Base-by-base conservation (phyloP, 176 grass and related monocot species). In the Thinopyrum elongatum region DNA sequence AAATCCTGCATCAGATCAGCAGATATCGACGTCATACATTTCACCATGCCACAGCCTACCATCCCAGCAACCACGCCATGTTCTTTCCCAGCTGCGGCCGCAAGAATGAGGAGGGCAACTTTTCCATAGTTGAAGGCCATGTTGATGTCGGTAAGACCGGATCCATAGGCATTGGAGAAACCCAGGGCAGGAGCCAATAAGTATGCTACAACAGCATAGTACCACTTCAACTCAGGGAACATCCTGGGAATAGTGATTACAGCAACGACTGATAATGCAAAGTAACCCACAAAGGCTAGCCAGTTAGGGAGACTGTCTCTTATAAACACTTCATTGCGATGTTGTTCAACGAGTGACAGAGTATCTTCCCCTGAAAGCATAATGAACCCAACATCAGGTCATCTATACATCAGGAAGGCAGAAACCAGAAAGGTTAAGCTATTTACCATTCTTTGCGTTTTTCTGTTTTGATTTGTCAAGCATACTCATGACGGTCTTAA, bases 121-220 rank as follows among this genome's bases (percentile, higher is more conserved):
- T 99, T 99, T 65, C 94, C 94, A 80, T 99, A 99, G 73, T 96
- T 99, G 42, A 93, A 99, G 35, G 97, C 97, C 97, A 99, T 99
- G 85, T 96, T 96, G 60, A 99, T 99, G 77, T 99, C 97, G 11
- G 97, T 99, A 47, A 99, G 93, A 2, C 97, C 97, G 10, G 97
- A 80, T 22, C 97, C 97, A 47, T 99, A 99, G 31, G 97, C 94
- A 68, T 99, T 99, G 88, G 94, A 99, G 85, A 99, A 99, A 28
- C 97, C 92, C 27, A 99, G 82, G 19, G 92, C 83, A 16, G 97
- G 97, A 34, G 97, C 97, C 33, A 99, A 72, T 60, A 94, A 78
- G 83, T 99, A 99, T 64, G 97, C 92, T 79, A 96, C 81, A 60
- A 96, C 51, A 69, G 94, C 88, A 34, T 96, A 99, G 90, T 94